These are phyloP conservation scores for Crepidotus variabilis DNA, from an alignment of 768 basidiomycete species.

Conservation along the genomic window DNA sequence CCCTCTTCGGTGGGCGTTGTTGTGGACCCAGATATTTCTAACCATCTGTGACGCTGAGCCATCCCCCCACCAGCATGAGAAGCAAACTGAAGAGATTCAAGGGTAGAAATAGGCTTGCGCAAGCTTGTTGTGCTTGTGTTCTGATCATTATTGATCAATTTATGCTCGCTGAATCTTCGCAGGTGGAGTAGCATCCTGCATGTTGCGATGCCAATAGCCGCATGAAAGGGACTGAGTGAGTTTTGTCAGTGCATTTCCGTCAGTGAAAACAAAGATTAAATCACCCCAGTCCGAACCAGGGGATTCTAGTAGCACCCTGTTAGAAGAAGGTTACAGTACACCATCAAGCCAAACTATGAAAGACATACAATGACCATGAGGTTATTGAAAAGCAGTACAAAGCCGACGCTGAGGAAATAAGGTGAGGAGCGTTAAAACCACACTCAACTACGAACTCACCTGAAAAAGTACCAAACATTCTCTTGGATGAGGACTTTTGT, in stretches of 20 bases:
- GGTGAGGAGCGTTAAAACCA: neutral
- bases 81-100: neutral
- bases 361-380: conserved; percentile 40
- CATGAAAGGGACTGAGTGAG: conserved; percentile 38
- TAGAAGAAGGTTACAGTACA: neutral
- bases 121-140: neutral
- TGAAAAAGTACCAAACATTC: conserved; percentile 42
- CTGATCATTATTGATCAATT: neutral
- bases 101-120: neutral
- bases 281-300: conserved; percentile 47
- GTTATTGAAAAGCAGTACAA: conserved; percentile 40
- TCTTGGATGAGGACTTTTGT: conserved; percentile 36
- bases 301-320: conserved; percentile 39
- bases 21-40: neutral
- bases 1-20: neutral
- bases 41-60: neutral
- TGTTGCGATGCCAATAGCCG: conserved; percentile 43
- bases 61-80: neutral
- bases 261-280: neutral
- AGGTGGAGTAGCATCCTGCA: conserved; percentile 43
- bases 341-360: neutral
- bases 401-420: conserved; percentile 25
- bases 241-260: neutral
- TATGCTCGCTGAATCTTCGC: conserved; percentile 25
- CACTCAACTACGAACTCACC: conserved; percentile 20